A percentile compares a stretch with the other conserved stretches of the same genome.
Evolutionary conservation across 1,284 basidiomycete genomes (phyloP).

Genomic region (Entoloma clypeatum): DNA sequence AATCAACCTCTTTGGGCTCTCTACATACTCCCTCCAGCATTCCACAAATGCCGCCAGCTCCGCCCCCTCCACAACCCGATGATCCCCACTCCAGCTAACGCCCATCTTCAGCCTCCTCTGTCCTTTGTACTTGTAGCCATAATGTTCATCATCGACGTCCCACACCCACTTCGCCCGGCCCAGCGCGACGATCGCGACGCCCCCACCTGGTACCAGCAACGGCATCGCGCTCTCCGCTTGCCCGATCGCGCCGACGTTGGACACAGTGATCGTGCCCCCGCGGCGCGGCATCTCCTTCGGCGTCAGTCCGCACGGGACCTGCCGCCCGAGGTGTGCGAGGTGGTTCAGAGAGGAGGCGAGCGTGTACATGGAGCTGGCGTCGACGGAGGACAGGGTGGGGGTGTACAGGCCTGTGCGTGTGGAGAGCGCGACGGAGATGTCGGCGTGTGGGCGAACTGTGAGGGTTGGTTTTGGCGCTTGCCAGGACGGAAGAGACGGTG

Average conservation of each 20-base stretch:
- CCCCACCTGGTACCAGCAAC: conserved; percentile 83
- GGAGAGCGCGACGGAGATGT: conserved; percentile 74
- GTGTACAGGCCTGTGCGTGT: conserved; percentile 87
- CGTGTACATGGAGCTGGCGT: conserved; percentile 58
- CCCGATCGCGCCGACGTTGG: conserved; percentile 82
- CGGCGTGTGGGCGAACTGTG: conserved; percentile 64
- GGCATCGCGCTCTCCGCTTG: conserved; percentile 70
- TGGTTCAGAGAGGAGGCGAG: conserved; percentile 64
- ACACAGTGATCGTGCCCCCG: conserved; percentile 82
- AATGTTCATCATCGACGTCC: conserved; percentile 15
- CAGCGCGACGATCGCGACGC: conserved; percentile 87
- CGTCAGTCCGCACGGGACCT: conserved; percentile 60
- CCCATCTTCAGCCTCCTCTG: conserved; percentile 68
- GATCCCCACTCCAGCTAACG: conserved; percentile 88
- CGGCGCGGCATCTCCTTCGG: conserved; percentile 62
- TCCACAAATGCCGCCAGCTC: conserved; percentile 91
- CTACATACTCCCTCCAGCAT: conserved; percentile 83
- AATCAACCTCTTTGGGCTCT: conserved; percentile 73
- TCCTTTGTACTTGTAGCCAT: conserved; percentile 39
- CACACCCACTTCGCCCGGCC: conserved; percentile 53
- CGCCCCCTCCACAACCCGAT: conserved; percentile 89
- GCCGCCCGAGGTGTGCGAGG: conserved; percentile 62
- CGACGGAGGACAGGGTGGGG: conserved; percentile 69
- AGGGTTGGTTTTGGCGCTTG: conserved; percentile 51
- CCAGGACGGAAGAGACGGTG: conserved; percentile 18